Base-by-base conservation (phyloP, 352 stramenopile species). In the Phytophthora ramorum region DNA sequence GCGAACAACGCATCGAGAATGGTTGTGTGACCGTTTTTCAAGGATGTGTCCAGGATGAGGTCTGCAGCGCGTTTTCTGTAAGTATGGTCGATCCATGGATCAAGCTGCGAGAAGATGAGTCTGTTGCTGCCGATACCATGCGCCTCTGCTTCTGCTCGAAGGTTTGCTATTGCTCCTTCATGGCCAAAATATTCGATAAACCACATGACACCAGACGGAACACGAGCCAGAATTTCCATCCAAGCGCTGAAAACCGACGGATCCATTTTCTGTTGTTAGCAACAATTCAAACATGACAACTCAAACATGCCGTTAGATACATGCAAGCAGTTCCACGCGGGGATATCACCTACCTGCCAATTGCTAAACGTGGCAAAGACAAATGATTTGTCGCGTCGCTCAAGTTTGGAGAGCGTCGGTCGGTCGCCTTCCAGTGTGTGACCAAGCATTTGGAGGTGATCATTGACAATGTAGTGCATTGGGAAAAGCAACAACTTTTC, bases 1-100 rank as follows among this genome's bases (percentile, higher is more conserved):
- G 89, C 87, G 70, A 83, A 95, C 4, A 95, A 64, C 4, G 78
- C 87, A 50, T 97, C 89, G 19, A 94, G 54, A 22, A 91, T 66
- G 9, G 89, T 95, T 13, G 87, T 96, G 67, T 96, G 89, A 0
- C 87, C 89, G 47, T 95, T 96, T 66, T 95, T 95, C 10, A 91
- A 58, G n/a, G 80, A 59, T 2, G 89, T 96, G 50, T 97, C 89
- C 7, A 97, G 81, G 13, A 92, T 58, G 7, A 97, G 44, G 32
- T 97, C 86, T 1, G 86, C 81, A 1, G 66, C 72, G 34, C 83
- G 83, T 45, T 97, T 97, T 13, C 65, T 63, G 54, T 86, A 71
- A 3, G 84, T 90, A 59, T 97, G 89, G 19, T 93, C 73, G 20
- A 97, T 84, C 87, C 87, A 97, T 17, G 86, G 79, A 38, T 67